Percentiles rank a stretch among this genome's conserved stretches.
These are phyloP conservation scores for Fusarium chlamydosporum DNA, from an alignment of 2,329 filamentous ascomycete genomes.

Conservation along the genomic window DNA sequence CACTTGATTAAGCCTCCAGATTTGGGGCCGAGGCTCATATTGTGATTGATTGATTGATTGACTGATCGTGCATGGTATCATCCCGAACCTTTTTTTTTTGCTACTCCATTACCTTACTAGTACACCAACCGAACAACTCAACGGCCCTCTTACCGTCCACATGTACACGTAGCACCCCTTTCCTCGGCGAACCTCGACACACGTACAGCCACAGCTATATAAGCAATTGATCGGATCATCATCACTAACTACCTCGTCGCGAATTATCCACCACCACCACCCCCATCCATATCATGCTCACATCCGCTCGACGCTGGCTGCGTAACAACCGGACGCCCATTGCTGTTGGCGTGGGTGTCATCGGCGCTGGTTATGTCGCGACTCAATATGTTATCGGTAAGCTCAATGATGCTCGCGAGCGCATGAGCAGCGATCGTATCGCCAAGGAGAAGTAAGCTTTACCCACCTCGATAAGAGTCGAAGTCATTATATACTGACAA, in stretches of 20 bases:
- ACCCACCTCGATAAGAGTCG: neutral
- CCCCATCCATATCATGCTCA: constrained; percentile 64
- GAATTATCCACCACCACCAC: constrained; percentile 10
- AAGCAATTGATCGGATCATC: constrained; percentile 37
- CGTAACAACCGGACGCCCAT: constrained; percentile 91
- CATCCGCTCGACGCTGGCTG: constrained; percentile 88
- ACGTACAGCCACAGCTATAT: constrained; percentile 25
- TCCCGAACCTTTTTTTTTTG: constrained; percentile 15
- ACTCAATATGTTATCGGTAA: constrained; percentile 94
- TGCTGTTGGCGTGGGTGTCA: constrained; percentile 86
- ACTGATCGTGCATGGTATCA: constrained; percentile 24
- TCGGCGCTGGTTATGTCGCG: constrained; percentile 91
- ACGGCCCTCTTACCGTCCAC: constrained; percentile 26
- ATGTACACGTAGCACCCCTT: constrained; percentile 18
- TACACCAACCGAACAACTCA: constrained; percentile 22
- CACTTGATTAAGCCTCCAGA: constrained; percentile 31
- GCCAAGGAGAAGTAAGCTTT: constrained; percentile 90
- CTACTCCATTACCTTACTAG: constrained; percentile 19
- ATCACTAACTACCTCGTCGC: constrained; percentile 4
- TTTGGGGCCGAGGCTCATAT: constrained; percentile 37
- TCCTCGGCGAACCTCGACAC: constrained; percentile 19
- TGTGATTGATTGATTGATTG: constrained; percentile 19
- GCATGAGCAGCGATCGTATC: constrained; percentile 95
- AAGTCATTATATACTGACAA: constrained; percentile 13
- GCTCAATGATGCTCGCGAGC: constrained; percentile 92